phyloP scores from a whole-genome alignment of 2,329 filamentous ascomycete genomes.

The Emergomyces orientalis region DNA sequence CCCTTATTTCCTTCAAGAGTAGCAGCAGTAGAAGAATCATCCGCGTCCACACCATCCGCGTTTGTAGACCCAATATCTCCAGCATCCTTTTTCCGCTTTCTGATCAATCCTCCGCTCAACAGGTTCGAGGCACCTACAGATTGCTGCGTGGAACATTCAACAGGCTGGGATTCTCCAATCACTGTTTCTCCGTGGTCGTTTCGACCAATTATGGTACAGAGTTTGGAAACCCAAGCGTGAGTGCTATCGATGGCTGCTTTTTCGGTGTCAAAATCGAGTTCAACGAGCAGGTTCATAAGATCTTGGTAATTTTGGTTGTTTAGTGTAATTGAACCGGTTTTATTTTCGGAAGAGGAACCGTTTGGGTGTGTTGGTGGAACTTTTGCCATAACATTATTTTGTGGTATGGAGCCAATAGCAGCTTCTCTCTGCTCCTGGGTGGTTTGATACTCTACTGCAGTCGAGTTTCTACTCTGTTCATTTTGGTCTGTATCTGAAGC shows the following conservation, averaged over 20 bases:
- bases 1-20: background rate
- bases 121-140: slow-evolving; percentile 18
- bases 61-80: slow-evolving; percentile 9
- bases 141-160: background rate
- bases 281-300: slow-evolving; percentile 32
- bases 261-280: slow-evolving; percentile 35
- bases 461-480: background rate
- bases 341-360: slow-evolving; percentile 26
- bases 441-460: background rate
- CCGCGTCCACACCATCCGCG: background rate
- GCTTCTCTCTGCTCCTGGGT: background rate
- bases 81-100: slow-evolving; percentile 31
- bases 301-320: slow-evolving; percentile 33
- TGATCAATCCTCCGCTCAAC: slow-evolving; percentile 25
- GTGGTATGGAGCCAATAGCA: background rate
- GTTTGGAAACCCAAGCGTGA: slow-evolving; percentile 33
- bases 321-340: slow-evolving; percentile 29
- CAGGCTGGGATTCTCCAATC: slow-evolving; percentile 19
- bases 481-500: background rate
- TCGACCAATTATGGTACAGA: slow-evolving; percentile 31
- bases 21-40: background rate
- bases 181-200: slow-evolving; percentile 30
- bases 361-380: background rate
- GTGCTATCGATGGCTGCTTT: slow-evolving; percentile 33
- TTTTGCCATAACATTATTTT: background rate